Percentiles rank a stretch among this genome's conserved stretches.
phyloP scores from a whole-genome alignment of 1,139 yeast species.

The Magnusiomyces tetraspermus region DNA sequence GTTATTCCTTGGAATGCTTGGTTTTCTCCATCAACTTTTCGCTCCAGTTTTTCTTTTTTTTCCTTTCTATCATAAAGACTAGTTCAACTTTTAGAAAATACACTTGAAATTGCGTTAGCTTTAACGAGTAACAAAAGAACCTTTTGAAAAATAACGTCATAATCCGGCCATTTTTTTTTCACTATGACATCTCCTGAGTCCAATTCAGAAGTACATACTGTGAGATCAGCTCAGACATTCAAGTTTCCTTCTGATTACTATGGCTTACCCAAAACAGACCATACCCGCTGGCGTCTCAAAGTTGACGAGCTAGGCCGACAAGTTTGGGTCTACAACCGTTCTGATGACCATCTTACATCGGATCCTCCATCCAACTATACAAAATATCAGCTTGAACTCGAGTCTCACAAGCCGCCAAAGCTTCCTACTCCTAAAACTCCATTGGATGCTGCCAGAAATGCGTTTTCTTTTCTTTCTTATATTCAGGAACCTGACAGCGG shows the following conservation, averaged over 20 bases:
- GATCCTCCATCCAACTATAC: slow-evolving; percentile 33
- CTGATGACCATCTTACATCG: slow-evolving; percentile 30
- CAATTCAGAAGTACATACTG: neutral
- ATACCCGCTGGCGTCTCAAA: slow-evolving; percentile 61
- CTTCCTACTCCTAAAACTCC: slow-evolving; percentile 35
- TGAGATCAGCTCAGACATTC: neutral
- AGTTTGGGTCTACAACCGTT: slow-evolving; percentile 62
- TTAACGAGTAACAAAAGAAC: no score
- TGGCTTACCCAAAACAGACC: slow-evolving; percentile 62
- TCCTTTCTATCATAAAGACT: no score
- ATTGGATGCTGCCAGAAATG: slow-evolving; percentile 58
- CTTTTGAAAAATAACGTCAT: no score
- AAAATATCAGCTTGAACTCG: slow-evolving; percentile 51
- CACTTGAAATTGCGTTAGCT: no score
- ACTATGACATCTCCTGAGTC: neutral
- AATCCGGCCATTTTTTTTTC: neutral
- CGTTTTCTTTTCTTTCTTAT: slow-evolving; percentile 57
- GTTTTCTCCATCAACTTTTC: no score
- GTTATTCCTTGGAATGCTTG: no score
- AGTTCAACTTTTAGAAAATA: no score
- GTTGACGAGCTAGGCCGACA: slow-evolving; percentile 69
- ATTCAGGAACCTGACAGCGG: slow-evolving; percentile 73
- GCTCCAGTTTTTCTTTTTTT: no score
- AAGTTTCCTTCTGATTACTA: slow-evolving; percentile 29
- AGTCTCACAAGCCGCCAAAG: slow-evolving; percentile 34